Evolutionary conservation across 179 eudicot genomes (phyloP).

Genomic region (Actinidia arguta): DNA sequence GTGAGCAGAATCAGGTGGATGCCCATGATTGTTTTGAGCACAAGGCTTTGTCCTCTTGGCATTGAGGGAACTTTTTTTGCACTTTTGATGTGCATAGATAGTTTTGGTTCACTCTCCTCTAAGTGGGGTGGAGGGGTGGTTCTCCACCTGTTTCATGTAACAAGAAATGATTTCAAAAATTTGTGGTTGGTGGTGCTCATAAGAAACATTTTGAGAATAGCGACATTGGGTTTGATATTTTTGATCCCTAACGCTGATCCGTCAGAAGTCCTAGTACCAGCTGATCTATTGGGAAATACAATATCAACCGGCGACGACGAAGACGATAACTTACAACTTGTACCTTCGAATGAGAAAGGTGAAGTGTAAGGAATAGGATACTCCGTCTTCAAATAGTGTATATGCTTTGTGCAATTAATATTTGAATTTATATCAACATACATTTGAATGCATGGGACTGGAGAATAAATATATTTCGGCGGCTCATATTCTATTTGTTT

Average conservation of each 20-base stretch:
- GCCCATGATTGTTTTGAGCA: constrained; percentile 67
- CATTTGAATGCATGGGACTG: no score
- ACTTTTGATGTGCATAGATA: constrained; percentile 63
- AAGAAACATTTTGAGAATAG: constrained; percentile 53
- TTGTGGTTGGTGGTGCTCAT: constrained; percentile 60
- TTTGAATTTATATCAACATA: no score
- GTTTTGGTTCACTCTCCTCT: constrained; percentile 56
- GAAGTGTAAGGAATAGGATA: no score
- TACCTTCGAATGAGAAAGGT: constrained; percentile 4
- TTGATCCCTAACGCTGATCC: constrained; percentile 31
- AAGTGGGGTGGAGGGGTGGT: constrained; percentile 61
- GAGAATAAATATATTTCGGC: no score
- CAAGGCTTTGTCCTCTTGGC: constrained; percentile 65
- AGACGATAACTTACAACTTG: constrained; percentile 24
- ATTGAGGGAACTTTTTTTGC: constrained; percentile 76
- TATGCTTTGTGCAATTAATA: no score
- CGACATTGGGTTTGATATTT: constrained; percentile 39
- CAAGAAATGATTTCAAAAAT: constrained; percentile 53
- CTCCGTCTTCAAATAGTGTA: no score
- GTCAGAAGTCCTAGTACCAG: constrained; percentile 16
- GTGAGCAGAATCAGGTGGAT: constrained; percentile 57
- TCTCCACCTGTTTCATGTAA: constrained; percentile 52
- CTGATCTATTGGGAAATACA: constrained; percentile 15
- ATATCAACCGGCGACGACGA: background rate
- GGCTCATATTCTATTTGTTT: no score